Base-by-base conservation (phyloP, 345 rosid species). In the Passiflora organensis region DNA sequence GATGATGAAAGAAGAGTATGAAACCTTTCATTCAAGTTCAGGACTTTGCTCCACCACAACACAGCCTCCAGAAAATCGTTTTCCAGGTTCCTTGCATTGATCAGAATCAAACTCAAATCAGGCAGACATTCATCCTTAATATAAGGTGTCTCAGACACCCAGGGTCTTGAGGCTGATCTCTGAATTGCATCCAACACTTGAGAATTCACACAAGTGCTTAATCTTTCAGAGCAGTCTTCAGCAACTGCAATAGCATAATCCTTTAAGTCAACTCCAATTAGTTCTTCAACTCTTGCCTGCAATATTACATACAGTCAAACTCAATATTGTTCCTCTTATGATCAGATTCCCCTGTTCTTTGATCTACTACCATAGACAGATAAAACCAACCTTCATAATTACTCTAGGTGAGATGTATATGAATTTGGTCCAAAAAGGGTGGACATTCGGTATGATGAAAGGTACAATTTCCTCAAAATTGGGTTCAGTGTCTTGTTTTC, bases 201-300 rank as follows among this genome's bases (percentile, higher is more conserved):
- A 5, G 47, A 57, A 55, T 68, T 71, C 2, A 74, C 70, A 11
- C 39, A 20, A 21, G n/a, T 49, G 2, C 48, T 66, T 43, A 78
- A 53, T 51, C 54, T 78, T 42, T 52, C 17, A 13, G 65, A 71
- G 61, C 82, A 74, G 47, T 74, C 75, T 42, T 78, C 82, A 19
- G 66, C 71, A 48, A 57, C 75, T 16, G 79, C 77, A 61, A 66
- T 8, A 0, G 51, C 75, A 64, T 71, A 56, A 18, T 18, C 32
- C 57, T 47, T 52, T 24, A 71, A 66, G 56, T 69, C 66, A 50
- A 69, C 37, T 44, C 67, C 68, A 34, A 44, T 53, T 53, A 71
- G 65, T 45, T 78, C 77, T 53, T 78, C 82, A 16, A 63, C 68
- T 36, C 52, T 69, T 38, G 74, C 77, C 82, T 68, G 77, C 55